Percentiles rank a stretch among this genome's conserved stretches.
Evolutionary conservation across 176 grass and related monocot species (phyloP).

Genomic region (Saccharum officinarum): DNA sequence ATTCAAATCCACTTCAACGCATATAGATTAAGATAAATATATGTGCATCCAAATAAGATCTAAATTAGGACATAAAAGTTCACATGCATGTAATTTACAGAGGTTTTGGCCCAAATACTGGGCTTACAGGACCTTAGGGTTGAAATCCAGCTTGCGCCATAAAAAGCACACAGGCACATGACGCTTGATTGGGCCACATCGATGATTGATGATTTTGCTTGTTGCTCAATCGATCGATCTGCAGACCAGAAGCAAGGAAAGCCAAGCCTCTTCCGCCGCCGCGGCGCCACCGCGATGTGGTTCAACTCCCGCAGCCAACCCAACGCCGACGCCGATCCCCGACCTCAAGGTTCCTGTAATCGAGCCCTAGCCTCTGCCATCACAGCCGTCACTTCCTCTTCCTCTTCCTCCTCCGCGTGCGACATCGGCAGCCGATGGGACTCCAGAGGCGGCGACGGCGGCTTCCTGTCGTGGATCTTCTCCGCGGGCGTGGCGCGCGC

Average conservation of each 20-base stretch:
- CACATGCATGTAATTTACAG: too few relatives aligned
- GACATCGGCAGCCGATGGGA: background rate
- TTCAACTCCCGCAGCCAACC: background rate
- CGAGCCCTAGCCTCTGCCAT: background rate
- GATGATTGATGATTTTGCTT: background rate
- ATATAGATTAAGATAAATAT: too few relatives aligned
- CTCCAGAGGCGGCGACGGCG: background rate
- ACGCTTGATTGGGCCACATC: too few relatives aligned
- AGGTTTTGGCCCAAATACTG: too few relatives aligned
- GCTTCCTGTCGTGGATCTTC: constrained; percentile 9
- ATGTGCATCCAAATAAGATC: too few relatives aligned
- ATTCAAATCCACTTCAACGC: too few relatives aligned
- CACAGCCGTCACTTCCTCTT: background rate
- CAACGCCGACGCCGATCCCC: background rate
- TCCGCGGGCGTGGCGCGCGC: background rate
- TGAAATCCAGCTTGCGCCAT: too few relatives aligned
- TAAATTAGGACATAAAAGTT: too few relatives aligned
- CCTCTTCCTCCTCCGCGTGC: background rate
- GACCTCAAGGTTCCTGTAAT: background rate
- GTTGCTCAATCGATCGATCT: background rate
- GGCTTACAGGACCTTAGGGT: too few relatives aligned
- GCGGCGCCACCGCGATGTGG: background rate
- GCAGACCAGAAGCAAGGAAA: background rate
- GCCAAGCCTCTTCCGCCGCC: background rate
- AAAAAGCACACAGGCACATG: too few relatives aligned